Percentiles rank a stretch among this genome's conserved stretches.
These are phyloP conservation scores for Colletotrichum brevisporum DNA, from an alignment of 2,329 filamentous ascomycete species.

Conservation along the genomic window DNA sequence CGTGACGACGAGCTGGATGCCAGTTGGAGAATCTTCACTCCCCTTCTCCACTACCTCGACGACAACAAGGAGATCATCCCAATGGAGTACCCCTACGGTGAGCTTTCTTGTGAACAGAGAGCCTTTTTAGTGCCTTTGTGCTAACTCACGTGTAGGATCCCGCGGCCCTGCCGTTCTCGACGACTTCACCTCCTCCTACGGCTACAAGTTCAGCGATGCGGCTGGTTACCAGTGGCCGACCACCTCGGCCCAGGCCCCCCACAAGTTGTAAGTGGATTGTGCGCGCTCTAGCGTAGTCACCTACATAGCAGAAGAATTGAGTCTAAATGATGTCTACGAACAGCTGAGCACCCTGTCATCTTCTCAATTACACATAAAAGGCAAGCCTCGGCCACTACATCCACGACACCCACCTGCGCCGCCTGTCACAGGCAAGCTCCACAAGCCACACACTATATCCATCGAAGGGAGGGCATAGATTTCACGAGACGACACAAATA, in stretches of 20 bases:
- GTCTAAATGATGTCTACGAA: constrained; percentile 35
- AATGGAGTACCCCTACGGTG: constrained; percentile 99
- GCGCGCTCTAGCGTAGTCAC: constrained; percentile 35
- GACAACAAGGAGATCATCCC: constrained; percentile 99
- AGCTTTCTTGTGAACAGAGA: constrained; percentile 52
- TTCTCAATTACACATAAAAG: constrained; percentile 23
- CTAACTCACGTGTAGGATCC: constrained; percentile 76
- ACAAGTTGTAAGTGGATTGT: constrained; percentile 81
- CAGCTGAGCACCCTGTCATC: constrained; percentile 36
- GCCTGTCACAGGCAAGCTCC: constrained; percentile 12
- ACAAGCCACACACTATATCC: constrained; percentile 38
- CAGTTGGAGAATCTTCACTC: constrained; percentile 98
- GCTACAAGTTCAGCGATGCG: constrained; percentile 98
- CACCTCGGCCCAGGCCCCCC: constrained; percentile 75
- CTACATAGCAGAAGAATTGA: constrained; percentile 40
- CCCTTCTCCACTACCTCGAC: constrained; percentile 96
- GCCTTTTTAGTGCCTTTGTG: neutral
- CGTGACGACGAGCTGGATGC: constrained; percentile 97
- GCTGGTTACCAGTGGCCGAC: constrained; percentile 96
- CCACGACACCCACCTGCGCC: constrained; percentile 29
- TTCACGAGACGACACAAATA: constrained; percentile 35
- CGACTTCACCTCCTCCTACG: constrained; percentile 97
- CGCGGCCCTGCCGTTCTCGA: constrained; percentile 96
- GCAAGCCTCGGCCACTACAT: constrained; percentile 26
- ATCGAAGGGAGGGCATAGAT: constrained; percentile 39